Evolutionary conservation across 768 basidiomycete species (phyloP).

Genomic region (Gelatoporia subvermispora): DNA sequence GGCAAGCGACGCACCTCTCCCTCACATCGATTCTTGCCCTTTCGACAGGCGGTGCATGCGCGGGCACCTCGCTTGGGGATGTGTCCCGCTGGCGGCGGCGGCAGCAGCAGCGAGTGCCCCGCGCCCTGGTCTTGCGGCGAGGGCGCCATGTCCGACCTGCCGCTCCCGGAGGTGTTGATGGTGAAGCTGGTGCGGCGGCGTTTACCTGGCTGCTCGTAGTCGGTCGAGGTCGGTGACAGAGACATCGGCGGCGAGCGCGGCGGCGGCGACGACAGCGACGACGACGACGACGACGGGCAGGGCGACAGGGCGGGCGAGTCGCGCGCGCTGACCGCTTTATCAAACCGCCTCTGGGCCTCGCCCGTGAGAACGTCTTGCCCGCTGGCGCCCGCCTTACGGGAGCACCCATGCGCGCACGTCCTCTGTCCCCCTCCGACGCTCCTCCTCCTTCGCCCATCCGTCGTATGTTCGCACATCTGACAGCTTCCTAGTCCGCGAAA

Average conservation of each 20-base stretch:
- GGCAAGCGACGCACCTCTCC: slow-evolving; percentile 61
- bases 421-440: no score
- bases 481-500: no score
- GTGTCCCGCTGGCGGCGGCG: slow-evolving; percentile 38
- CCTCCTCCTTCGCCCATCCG: no score
- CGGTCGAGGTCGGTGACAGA: slow-evolving; percentile 22
- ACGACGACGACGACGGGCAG: slow-evolving; percentile 4
- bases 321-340: not conserved
- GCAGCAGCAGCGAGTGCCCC: slow-evolving; percentile 11
- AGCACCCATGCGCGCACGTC: not conserved
- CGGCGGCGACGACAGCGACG: slow-evolving; percentile 24
- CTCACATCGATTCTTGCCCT: slow-evolving; percentile 91
- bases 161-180: slow-evolving; percentile 9
- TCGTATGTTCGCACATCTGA: no score
- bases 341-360: not conserved
- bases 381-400: not conserved
- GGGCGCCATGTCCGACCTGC: slow-evolving; percentile 13
- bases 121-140: slow-evolving; percentile 12
- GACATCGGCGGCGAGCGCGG: slow-evolving; percentile 16
- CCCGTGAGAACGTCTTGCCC: slow-evolving; percentile 3
- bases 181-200: slow-evolving; percentile 19
- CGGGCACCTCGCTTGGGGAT: slow-evolving; percentile 88
- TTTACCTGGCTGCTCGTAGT: slow-evolving; percentile 21
- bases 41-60: slow-evolving; percentile 85
- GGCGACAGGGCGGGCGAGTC: not conserved